Evolutionary conservation across 805 yeast genomes (phyloP).

Genomic region (Sugiyamaella marilandica): DNA sequence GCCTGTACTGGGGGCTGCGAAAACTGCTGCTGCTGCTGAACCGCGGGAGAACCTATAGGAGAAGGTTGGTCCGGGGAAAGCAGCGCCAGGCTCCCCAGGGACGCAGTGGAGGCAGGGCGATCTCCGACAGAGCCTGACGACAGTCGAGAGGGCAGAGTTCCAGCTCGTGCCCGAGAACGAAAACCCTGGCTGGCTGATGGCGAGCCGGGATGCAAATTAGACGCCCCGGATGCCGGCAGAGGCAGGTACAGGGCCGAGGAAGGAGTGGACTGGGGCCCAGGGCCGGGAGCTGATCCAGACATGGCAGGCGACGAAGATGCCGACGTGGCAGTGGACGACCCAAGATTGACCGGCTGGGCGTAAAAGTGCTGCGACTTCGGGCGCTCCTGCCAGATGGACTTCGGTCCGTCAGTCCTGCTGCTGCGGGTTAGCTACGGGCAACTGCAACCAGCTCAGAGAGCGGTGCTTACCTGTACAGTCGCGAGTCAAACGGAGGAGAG

Average conservation of each 20-base stretch:
- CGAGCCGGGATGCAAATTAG: constrained; percentile 12
- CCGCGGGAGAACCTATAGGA: constrained; percentile 17
- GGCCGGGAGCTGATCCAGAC: background rate
- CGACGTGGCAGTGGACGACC: constrained; percentile 4
- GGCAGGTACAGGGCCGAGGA: constrained; percentile 6
- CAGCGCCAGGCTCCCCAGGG: constrained; percentile 33
- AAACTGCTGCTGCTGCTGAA: constrained; percentile 3
- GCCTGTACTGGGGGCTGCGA: constrained; percentile 1
- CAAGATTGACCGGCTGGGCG: constrained; percentile 9
- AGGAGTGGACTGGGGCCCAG: constrained; percentile 5
- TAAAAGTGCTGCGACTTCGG: constrained; percentile 19
- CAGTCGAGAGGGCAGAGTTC: constrained; percentile 69
- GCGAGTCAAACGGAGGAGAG: constrained; percentile 24
- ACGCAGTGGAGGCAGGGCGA: constrained; percentile 19
- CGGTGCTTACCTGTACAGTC: constrained; percentile 12
- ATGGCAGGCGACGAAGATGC: constrained; percentile 6
- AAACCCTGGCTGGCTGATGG: constrained; percentile 37
- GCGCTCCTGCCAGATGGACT: constrained; percentile 19
- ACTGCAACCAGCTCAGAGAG: background rate
- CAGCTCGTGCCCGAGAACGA: constrained; percentile 65
- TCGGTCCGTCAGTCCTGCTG: constrained; percentile 9
- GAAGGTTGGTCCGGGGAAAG: constrained; percentile 28
- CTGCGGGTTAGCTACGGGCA: background rate
- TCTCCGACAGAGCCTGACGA: constrained; percentile 27
- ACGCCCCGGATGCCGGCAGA: constrained; percentile 1